Percentiles rank a stretch among this genome's conserved stretches.
These are phyloP conservation scores for Mycosphaerella sp. DNA, from an alignment of 2,329 filamentous ascomycete species.

Conservation along the genomic window DNA sequence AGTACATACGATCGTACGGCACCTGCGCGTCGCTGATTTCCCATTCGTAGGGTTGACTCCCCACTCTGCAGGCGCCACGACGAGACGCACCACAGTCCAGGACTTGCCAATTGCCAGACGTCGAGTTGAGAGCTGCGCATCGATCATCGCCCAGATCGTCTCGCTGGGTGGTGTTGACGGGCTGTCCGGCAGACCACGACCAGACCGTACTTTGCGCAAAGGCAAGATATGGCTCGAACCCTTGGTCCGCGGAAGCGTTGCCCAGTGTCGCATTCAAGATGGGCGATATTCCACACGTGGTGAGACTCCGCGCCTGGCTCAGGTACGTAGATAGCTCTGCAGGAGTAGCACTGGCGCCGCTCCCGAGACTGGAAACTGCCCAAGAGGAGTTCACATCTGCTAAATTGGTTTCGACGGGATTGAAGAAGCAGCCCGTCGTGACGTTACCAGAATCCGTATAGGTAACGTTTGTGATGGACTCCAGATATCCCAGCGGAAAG, in stretches of 20 bases:
- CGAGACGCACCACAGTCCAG: conserved; percentile 49
- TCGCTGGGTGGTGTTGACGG: conserved; percentile 41
- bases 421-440: conserved; percentile 50
- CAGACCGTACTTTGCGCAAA: conserved; percentile 50
- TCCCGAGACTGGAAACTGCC: conserved; percentile 36
- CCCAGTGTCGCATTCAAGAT: conserved; percentile 52
- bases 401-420: conserved; percentile 37
- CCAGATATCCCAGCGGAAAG: conserved; percentile 46
- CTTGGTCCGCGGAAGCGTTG: conserved; percentile 45
- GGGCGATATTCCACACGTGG: conserved; percentile 55
- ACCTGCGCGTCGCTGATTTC: conserved; percentile 40
- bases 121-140: conserved; percentile 51
- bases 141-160: conserved; percentile 33
- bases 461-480: conserved; percentile 33
- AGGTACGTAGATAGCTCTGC: conserved; percentile 1
- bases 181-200: conserved; percentile 55
- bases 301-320: conserved; percentile 36
- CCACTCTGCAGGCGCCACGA: conserved; percentile 52
- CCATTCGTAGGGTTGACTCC: conserved; percentile 53
- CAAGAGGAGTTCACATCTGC: conserved; percentile 49
- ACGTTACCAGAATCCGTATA: conserved; percentile 38
- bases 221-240: conserved; percentile 45
- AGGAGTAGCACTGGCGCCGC: conserved; percentile 10
- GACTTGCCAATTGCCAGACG: conserved; percentile 53
- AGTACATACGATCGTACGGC: conserved; percentile 36